Base-by-base conservation (phyloP, 768 basidiomycete genomes). In the Amyloporia xantha region DNA sequence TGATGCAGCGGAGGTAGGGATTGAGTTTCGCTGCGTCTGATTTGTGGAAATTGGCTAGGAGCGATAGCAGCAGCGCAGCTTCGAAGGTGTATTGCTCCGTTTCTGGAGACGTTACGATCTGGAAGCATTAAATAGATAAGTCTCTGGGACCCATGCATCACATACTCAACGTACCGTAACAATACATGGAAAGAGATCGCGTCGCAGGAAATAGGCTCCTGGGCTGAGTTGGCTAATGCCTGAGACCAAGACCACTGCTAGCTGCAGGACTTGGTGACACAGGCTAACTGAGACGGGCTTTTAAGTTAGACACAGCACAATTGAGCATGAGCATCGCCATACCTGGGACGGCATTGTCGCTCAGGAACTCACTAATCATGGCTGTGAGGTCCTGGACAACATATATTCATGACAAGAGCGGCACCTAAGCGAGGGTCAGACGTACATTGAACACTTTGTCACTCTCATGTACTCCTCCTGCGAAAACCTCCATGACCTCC, bases 401-500 rank as follows among this genome's bases (percentile, higher is more conserved):
- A 11, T 10, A 13, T 5, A 21, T 39, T 37, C 41, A 12, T 11
- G 35, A 1, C 5, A 5, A 33, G 23, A n/a, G n/a, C n/a, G n/a
- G n/a, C n/a, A n/a, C n/a, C n/a, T n/a, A n/a, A n/a, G n/a, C n/a
- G n/a, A n/a, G n/a, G n/a, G 23, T 54, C 59, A 20, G 37, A 71
- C 58, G 44, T 42, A 71, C 82, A 66, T 72, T 77, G 62, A 86
- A 85, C 10, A 78, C 68, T 15, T 50, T 54, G 59, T 86, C 84
- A 45, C 81, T 82, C 45, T 75, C 68, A 10, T 63, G 67, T 4
- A 82, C 78, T 37, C 76, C 77, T 12, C 81, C 80, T 2, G 81
- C 81, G 38, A 85, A 73, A 20, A 83, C 61, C 35, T 84, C 77
- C 83, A 86, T 86, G 5, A 79, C 72, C 57, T 86, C 84, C 81